A percentile compares a stretch with the other conserved stretches of the same genome.
Evolutionary conservation across 495 filamentous ascomycete species (phyloP).

Genomic region (Penicillium mononematosum): DNA sequence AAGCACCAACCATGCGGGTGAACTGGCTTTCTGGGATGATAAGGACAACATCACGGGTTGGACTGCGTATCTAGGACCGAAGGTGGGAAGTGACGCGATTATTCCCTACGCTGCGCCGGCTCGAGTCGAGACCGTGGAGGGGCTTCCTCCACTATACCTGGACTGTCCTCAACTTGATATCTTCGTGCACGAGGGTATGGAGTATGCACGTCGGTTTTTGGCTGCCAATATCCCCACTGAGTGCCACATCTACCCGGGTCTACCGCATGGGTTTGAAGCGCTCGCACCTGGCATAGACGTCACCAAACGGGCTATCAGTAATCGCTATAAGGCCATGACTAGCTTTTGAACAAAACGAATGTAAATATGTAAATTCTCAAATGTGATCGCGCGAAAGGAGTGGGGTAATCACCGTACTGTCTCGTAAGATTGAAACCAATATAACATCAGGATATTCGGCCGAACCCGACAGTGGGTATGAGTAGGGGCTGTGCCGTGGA

Average conservation of each 20-base stretch:
- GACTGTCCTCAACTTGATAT: conserved; percentile 29
- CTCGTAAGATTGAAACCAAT: too few species aligned
- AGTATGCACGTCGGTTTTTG: conserved; percentile 26
- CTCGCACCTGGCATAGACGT: conserved; percentile 2
- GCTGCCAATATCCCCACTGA: conserved; percentile 24
- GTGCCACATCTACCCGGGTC: conserved; percentile 31
- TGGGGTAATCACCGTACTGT: too few species aligned
- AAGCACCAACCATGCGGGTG: conserved; percentile 10
- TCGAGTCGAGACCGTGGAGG: conserved; percentile 20
- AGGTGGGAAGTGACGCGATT: conserved; percentile 14
- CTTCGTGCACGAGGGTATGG: conserved; percentile 25
- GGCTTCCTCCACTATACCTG: conserved; percentile 29
- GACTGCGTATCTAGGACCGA: conserved; percentile 28
- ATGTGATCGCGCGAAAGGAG: too few species aligned
- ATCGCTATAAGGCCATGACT: too few species aligned
- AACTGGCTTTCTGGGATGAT: conserved; percentile 19
- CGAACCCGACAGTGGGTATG: too few species aligned
- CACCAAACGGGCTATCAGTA: too few species aligned
- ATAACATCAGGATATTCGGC: too few species aligned
- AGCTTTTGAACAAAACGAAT: too few species aligned
- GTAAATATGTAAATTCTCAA: too few species aligned
- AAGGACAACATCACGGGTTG: conserved; percentile 31
- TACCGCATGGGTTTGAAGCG: conserved; percentile 31
- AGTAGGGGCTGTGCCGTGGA: too few species aligned
- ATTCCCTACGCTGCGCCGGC: conserved; percentile 25